A percentile compares a stretch with the other conserved stretches of the same genome.
Evolutionary conservation across 176 grass and related monocot species (phyloP).

Genomic region (Panicum miliaceum): DNA sequence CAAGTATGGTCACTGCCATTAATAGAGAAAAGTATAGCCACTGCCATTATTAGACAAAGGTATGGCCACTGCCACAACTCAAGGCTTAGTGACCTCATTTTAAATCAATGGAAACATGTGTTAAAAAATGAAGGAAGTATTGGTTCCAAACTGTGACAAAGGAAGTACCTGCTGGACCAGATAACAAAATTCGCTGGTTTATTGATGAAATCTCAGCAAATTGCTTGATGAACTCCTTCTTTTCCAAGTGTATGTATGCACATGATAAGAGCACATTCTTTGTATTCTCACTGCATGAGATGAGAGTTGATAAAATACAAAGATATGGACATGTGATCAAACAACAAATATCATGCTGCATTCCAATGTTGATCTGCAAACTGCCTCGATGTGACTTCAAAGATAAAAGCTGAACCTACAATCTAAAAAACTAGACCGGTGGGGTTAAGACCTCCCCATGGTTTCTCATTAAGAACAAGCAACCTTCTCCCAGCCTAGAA

Average conservation of each 20-base stretch:
- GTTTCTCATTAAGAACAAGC: too few species aligned
- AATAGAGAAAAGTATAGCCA: not conserved
- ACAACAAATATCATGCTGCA: slow-evolving; percentile 34
- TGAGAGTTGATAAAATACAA: slow-evolving; percentile 39
- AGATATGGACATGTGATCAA: slow-evolving; percentile 25
- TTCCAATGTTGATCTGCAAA: slow-evolving; percentile 23
- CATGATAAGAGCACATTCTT: slow-evolving; percentile 85
- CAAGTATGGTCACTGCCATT: not conserved
- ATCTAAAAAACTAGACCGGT: too few species aligned
- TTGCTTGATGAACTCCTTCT: slow-evolving; percentile 85
- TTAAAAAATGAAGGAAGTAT: not conserved
- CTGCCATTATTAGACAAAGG: not conserved
- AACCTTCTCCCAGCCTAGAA: too few species aligned
- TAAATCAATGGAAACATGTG: slow-evolving; percentile 14
- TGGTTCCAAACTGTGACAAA: not conserved
- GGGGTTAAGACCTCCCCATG: too few species aligned
- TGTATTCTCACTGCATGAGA: slow-evolving; percentile 80
- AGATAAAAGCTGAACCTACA: not conserved
- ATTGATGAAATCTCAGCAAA: slow-evolving; percentile 88
- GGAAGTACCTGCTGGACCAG: slow-evolving; percentile 93
- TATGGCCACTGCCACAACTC: not conserved
- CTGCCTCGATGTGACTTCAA: not conserved
- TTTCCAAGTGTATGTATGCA: slow-evolving; percentile 88
- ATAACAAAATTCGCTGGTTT: slow-evolving; percentile 91
- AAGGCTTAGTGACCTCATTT: slow-evolving; percentile 13